A percentile compares a stretch with the other conserved stretches of the same genome.
Evolutionary conservation across 2,329 filamentous ascomycete species (phyloP).

Genomic region (Monosporascus ibericus): DNA sequence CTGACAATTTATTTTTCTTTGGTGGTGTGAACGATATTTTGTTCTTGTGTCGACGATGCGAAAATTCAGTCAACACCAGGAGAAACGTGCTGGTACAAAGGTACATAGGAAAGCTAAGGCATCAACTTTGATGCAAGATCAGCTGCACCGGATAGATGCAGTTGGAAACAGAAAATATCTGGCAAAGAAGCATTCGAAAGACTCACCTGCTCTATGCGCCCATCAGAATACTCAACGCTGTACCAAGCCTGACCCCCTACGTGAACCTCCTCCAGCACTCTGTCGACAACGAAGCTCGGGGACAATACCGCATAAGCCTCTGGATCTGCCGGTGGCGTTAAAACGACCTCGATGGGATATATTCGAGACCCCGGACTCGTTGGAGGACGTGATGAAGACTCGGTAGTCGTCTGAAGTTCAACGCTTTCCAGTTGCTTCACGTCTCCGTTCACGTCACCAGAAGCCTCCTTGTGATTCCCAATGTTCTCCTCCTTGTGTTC

Average conservation of each 20-base stretch:
- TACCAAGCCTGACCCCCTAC: slow-evolving; percentile 24
- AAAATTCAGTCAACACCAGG: no score
- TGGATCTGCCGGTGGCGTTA: slow-evolving; percentile 19
- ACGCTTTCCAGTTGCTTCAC: slow-evolving; percentile 1
- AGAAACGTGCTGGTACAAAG: not conserved
- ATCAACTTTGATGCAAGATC: not conserved
- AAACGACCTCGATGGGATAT: slow-evolving; percentile 23
- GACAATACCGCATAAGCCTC: slow-evolving; percentile 18
- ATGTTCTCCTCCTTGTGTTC: not conserved
- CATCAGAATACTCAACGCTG: slow-evolving; percentile 40
- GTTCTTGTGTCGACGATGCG: no score
- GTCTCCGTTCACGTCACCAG: not conserved
- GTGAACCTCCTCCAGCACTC: slow-evolving; percentile 26
- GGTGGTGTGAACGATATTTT: no score
- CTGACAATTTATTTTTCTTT: no score
- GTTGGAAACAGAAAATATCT: slow-evolving; percentile 12
- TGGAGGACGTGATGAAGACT: not conserved
- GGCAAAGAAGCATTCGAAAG: not conserved
- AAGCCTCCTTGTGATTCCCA: not conserved
- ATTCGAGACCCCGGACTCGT: slow-evolving; percentile 5
- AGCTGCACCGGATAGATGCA: not conserved
- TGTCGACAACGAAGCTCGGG: slow-evolving; percentile 32
- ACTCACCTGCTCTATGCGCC: slow-evolving; percentile 39
- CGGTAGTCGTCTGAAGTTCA: slow-evolving; percentile 3
- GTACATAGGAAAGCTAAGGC: not conserved